phyloP scores from a whole-genome alignment of 2,329 filamentous ascomycete genomes.

The Penicillium sp. region DNA sequence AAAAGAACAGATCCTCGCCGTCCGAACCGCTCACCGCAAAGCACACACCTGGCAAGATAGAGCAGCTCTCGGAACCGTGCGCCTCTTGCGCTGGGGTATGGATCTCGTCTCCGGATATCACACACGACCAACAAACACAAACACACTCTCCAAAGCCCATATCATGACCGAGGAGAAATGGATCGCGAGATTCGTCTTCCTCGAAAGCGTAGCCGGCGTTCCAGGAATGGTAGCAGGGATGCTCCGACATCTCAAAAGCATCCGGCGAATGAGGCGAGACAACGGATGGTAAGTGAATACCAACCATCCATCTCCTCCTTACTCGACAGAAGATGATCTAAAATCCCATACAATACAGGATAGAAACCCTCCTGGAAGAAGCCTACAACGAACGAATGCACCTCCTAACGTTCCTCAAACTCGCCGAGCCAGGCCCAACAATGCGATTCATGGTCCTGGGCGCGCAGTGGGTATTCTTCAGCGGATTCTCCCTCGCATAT shows the following conservation, averaged over 20 bases:
- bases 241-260: constrained; percentile 78
- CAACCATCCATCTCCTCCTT: too few relatives aligned
- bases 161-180: constrained; percentile 78
- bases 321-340: neutral
- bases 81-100: constrained; percentile 70
- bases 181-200: constrained; percentile 81
- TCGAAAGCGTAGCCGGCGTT: constrained; percentile 88
- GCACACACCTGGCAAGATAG: constrained; percentile 70
- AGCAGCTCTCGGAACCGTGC: constrained; percentile 71
- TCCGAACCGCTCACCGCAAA: constrained; percentile 72
- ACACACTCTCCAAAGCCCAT: constrained; percentile 52
- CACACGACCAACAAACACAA: constrained; percentile 50
- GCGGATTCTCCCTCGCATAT: constrained; percentile 84
- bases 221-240: constrained; percentile 94
- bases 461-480: constrained; percentile 95
- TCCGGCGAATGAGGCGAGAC: constrained; percentile 79
- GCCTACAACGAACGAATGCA: constrained; percentile 93
- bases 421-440: constrained; percentile 78
- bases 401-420: constrained; percentile 85
- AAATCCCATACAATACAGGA: constrained; percentile 51
- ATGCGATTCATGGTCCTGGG: constrained; percentile 88
- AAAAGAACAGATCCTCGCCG: constrained; percentile 70
- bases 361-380: constrained; percentile 85
- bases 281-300: constrained; percentile 68
- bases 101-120: constrained; percentile 78